Evolutionary conservation across 2,329 filamentous ascomycete species (phyloP), one percentile per base, ranked within the genome.

Genomic region (Fusarium euwallaceae): DNA sequence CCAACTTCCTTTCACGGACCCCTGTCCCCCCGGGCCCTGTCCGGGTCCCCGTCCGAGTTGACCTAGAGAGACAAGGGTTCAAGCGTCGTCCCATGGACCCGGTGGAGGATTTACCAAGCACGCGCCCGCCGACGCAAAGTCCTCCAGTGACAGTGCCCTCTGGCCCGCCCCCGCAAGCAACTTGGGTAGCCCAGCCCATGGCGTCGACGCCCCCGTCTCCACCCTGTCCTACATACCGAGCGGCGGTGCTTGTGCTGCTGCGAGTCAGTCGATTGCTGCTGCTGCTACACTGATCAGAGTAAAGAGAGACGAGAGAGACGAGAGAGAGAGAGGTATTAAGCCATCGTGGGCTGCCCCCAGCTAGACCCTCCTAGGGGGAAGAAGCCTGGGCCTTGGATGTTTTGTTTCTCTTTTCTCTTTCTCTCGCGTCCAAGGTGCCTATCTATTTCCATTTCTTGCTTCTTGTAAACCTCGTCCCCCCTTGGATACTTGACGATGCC

Each of bases 121-220:
- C 27, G 27, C 27, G 27, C 27, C 27, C 27, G 27, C 32, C 32
- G 64, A 29, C 41, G 17, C 24, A 55, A 63, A 56, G 53, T 67
- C 70, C 73, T 61, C 66, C 45, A 41, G 59, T 74, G 60, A 64
- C 71, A 59, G 59, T 39, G 24, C 45, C 59, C 67, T 64, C 75
- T 78, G 75, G 77, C 72, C 77, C 77, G 70, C 77, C 77, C 77
- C 77, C 77, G 77, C 77, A 79, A 78, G 75, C 10, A 34, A 17
- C 71, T 78, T 20, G n/a, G 9, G 63, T 29, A 29, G 27, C 27
- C 27, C 27, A 29, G 60, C 60, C 20, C 20, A 72, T 74, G 24
- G 24, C 24, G 71, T 45, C 71, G 39, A 64, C 64, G 45, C 45
- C 56, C 45, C n/a, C 6, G 63, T 67, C 62, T 67, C 76, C 77